Conservation (phyloP, 1,284 basidiomycete genomes). For the Agroathelia rolfsii region DNA sequence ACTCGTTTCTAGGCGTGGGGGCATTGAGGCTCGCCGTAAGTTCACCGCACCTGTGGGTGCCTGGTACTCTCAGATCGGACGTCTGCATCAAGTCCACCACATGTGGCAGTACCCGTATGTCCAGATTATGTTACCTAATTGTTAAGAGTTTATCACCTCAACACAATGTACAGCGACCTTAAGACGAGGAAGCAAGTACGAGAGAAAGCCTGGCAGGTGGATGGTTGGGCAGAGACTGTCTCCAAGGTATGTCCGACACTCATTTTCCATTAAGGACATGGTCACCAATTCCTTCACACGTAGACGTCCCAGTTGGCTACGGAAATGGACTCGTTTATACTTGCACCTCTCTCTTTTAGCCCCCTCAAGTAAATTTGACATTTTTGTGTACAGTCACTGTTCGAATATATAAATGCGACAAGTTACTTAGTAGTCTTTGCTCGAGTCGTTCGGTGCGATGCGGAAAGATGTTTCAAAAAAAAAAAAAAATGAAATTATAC, state of each 20-base stretch:
- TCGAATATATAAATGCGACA: conserved; percentile 7
- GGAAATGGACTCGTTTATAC: conserved; percentile 70
- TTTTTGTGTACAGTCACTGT: no score
- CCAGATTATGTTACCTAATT: conserved; percentile 5
- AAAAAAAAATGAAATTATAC: no score
- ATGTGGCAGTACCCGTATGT: conserved; percentile 89
- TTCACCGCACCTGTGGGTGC: conserved; percentile 84
- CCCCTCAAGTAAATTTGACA: conserved; percentile 72
- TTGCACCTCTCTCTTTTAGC: conserved; percentile 68
- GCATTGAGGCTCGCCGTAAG: conserved; percentile 80
- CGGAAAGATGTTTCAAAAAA: no score
- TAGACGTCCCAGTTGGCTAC: conserved; percentile 74
- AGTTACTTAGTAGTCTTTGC: neutral
- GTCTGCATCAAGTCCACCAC: conserved; percentile 85
- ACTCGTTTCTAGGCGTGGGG: conserved; percentile 51
- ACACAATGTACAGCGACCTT: conserved; percentile 53
- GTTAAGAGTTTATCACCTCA: conserved; percentile 8
- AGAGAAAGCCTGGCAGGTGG: conserved; percentile 85
- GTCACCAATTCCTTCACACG: conserved; percentile 10
- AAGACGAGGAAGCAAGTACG: conserved; percentile 74
- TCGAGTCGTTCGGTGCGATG: no score
- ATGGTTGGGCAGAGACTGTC: conserved; percentile 92
- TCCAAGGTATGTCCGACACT: conserved; percentile 53
- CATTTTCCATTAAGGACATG: conserved; percentile 6
- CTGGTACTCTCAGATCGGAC: conserved; percentile 90